Conservation (phyloP, 306 rosid species). For the Prunus fruticosa region DNA sequence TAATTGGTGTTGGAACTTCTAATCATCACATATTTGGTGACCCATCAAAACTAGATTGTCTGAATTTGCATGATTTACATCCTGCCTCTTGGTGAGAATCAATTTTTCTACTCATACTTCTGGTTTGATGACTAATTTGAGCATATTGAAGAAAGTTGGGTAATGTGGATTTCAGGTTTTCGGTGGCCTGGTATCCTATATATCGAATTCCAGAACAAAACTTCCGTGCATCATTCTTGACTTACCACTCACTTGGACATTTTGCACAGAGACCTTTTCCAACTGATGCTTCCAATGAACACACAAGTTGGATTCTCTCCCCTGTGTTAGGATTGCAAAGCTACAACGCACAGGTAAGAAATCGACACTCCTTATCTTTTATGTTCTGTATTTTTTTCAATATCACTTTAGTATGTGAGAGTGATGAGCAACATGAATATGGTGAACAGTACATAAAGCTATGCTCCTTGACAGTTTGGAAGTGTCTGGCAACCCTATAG, state of each 20-base stretch:
- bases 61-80: slow-evolving; percentile 20
- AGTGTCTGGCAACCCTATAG: background rate
- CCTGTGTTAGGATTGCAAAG: slow-evolving; percentile 24
- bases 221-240: slow-evolving; percentile 20
- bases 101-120: background rate
- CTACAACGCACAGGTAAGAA: slow-evolving; percentile 19
- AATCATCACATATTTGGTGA: slow-evolving; percentile 4
- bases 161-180: slow-evolving; percentile 18
- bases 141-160: background rate
- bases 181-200: slow-evolving; percentile 29
- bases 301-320: background rate
- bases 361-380: background rate
- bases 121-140: background rate
- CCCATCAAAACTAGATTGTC: slow-evolving; percentile 11
- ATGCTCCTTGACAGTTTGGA: background rate
- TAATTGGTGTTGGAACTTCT: slow-evolving; percentile 8
- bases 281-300: background rate
- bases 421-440: no score
- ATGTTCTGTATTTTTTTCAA: background rate
- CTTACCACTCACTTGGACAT: slow-evolving; percentile 28
- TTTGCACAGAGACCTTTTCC: slow-evolving; percentile 11
- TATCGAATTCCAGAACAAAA: slow-evolving; percentile 26
- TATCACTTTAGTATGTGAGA: background rate
- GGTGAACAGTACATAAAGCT: background rate
- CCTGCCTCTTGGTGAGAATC: slow-evolving; percentile 20